These are phyloP conservation scores for Botrytis pseudocinerea DNA, from an alignment of 2,329 filamentous ascomycete species.

Conservation along the genomic window DNA sequence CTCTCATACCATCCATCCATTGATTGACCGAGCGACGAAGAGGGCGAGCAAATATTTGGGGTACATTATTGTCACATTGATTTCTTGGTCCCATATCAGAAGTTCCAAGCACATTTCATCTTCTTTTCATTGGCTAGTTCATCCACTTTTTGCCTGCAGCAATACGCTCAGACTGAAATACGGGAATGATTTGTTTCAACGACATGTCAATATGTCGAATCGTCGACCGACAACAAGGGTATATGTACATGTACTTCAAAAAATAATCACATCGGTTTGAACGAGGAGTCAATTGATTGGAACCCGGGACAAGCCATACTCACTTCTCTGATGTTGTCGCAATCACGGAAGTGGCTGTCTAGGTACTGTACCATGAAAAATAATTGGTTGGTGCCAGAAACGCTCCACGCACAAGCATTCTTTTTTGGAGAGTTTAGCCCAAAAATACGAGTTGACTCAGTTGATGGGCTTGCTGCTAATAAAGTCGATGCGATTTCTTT, in stretches of 20 bases:
- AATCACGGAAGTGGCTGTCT: slow-evolving; percentile 5
- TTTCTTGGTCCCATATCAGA: background rate
- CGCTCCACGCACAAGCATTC: background rate
- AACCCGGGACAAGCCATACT: background rate
- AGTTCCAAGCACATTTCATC: slow-evolving; percentile 7
- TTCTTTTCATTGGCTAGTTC: background rate
- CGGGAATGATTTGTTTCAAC: slow-evolving; percentile 8
- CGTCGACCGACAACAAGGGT: background rate
- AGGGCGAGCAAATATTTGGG: background rate
- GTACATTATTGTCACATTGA: background rate
- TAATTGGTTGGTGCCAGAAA: background rate
- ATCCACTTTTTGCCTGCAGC: background rate
- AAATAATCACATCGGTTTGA: background rate
- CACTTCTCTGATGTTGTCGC: background rate
- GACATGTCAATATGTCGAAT: background rate
- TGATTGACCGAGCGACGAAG: slow-evolving; percentile 1
- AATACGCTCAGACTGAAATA: slow-evolving; percentile 8
- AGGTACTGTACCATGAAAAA: background rate
- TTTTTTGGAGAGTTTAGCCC: background rate
- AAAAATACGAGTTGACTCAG: slow-evolving; percentile 4
- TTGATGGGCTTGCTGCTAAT: background rate
- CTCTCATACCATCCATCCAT: background rate
- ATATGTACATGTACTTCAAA: slow-evolving; percentile 6
- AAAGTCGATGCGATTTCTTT: background rate
- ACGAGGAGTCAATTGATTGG: background rate